Evolutionary conservation across 495 filamentous ascomycete species (phyloP), one percentile per base, ranked within the genome.

Genomic region (Tuber magnatum): DNA sequence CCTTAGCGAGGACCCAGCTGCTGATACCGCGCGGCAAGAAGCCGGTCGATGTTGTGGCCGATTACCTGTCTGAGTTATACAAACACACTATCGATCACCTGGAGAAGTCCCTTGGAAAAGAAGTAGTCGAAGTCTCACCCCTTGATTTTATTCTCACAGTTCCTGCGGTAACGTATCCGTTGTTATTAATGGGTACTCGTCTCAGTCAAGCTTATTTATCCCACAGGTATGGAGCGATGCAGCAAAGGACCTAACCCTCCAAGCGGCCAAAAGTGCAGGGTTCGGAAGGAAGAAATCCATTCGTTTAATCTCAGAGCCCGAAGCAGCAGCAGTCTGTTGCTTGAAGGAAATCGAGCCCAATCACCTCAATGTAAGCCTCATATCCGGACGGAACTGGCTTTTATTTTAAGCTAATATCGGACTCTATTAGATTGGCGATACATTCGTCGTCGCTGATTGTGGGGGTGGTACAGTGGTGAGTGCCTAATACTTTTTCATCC

Each of bases 391-490:
- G 5, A 41, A 41, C 40, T 41, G 40, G 8, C 40, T 3, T 41
- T n/a, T n/a, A n/a, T 8, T 41, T 41, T 8, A 8, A 41, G 8
- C 40, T 8, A 41, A 41, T 41, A 41, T 8, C 40, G 8, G 10
- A 9, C 42, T 43, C 12, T 9, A 68, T 32, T 32, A 71, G 72
- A 61, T 48, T n/a, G 88, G 87, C 3, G 90, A 93, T 76, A 91
- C 90, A 48, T 90, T 94, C 75, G 86, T 93, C 70, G 85, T 93
- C 5, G 91, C 89, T 77, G 91, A 93, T 82, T 91, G 89, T 0
- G 90, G 91, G 42, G 91, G 91, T 28, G 91, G 90, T 0, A 92
- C 91, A 0, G 91, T 93, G 0, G 76, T 77, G 75, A 32, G 76
- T 69, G 10, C 42, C 3, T 6, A 41, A 56, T 41, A 22, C 28